These are phyloP conservation scores for Fomitopsis pulvina DNA, from an alignment of 768 basidiomycete genomes.

Conservation along the genomic window DNA sequence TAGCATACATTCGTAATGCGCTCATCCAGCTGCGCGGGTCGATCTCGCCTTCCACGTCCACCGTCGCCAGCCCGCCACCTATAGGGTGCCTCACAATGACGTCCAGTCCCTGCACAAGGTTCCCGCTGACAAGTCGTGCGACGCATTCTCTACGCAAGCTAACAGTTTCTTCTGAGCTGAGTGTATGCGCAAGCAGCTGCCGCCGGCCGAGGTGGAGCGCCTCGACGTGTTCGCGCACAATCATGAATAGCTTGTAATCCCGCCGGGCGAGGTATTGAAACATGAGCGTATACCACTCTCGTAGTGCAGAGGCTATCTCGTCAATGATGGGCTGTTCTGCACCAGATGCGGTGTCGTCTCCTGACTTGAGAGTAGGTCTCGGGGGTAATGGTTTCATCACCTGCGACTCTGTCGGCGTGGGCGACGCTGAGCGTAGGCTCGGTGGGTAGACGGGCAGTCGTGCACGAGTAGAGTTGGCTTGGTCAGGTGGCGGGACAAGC, in stretches of 20 bases:
- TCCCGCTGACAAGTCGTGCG: slow-evolving; percentile 77
- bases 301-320: slow-evolving; percentile 92
- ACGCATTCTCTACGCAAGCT: slow-evolving; percentile 84
- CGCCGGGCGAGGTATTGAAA: slow-evolving; percentile 85
- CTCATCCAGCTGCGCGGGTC: slow-evolving; percentile 83
- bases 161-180: slow-evolving; percentile 81
- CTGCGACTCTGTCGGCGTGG: slow-evolving; percentile 58
- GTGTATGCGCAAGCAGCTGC: slow-evolving; percentile 81
- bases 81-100: slow-evolving; percentile 94
- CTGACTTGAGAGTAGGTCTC: slow-evolving; percentile 89
- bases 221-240: slow-evolving; percentile 85
- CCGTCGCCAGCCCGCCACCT: slow-evolving; percentile 83
- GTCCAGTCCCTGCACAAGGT: slow-evolving; percentile 87
- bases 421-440: slow-evolving; percentile 60
- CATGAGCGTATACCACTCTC: slow-evolving; percentile 93
- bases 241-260: slow-evolving; percentile 84
- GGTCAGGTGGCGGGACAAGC: slow-evolving; percentile 68
- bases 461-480: slow-evolving; percentile 65
- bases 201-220: slow-evolving; percentile 86
- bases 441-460: slow-evolving; percentile 68
- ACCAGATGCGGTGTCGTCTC: slow-evolving; percentile 88
- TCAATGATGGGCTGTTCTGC: slow-evolving; percentile 85
- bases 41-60: slow-evolving; percentile 82
- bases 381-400: slow-evolving; percentile 74
- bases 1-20: slow-evolving; percentile 85